Percentiles rank a stretch among this genome's conserved stretches.
Conservation (phyloP, 148 eudicot genomes). For the Fagopyrum tataricum region DNA sequence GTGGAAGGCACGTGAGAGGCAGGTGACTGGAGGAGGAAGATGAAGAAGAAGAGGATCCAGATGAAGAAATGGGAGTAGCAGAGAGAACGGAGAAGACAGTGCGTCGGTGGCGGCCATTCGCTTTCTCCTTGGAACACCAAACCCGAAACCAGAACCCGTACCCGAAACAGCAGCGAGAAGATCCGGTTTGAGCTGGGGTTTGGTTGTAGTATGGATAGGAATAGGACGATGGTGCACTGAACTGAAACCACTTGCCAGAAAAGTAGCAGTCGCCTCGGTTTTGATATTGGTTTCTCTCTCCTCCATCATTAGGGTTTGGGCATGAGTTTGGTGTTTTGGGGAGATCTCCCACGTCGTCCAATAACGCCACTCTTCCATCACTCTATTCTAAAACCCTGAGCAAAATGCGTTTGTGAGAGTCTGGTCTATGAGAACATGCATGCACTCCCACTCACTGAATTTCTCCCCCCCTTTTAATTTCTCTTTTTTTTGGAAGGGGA, state of each 20-base stretch:
- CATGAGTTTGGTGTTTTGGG: not conserved
- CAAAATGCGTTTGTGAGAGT: not conserved
- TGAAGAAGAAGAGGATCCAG: not conserved
- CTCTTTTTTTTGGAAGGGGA: not conserved
- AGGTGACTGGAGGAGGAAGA: conserved; percentile 24
- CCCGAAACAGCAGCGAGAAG: conserved; percentile 4
- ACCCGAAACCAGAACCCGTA: not conserved
- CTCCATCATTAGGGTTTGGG: conserved; percentile 11
- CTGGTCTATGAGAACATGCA: not conserved
- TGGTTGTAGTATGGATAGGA: not conserved
- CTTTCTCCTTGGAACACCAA: not conserved
- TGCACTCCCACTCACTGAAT: not conserved
- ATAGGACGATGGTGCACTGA: not conserved
- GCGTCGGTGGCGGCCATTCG: conserved; percentile 17
- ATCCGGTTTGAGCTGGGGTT: not conserved
- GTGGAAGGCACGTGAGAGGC: conserved; percentile 37
- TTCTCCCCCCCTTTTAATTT: not conserved
- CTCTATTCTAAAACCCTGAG: not conserved
- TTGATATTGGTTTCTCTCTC: not conserved
- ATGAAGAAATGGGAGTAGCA: conserved; percentile 15
- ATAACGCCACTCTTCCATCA: not conserved
- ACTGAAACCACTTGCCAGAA: not conserved
- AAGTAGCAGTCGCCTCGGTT: not conserved
- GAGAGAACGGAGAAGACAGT: conserved; percentile 15
- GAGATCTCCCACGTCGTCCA: conserved; percentile 6